phyloP scores from a whole-genome alignment of 2,329 filamentous ascomycete species.

The Alternaria brassicae region DNA sequence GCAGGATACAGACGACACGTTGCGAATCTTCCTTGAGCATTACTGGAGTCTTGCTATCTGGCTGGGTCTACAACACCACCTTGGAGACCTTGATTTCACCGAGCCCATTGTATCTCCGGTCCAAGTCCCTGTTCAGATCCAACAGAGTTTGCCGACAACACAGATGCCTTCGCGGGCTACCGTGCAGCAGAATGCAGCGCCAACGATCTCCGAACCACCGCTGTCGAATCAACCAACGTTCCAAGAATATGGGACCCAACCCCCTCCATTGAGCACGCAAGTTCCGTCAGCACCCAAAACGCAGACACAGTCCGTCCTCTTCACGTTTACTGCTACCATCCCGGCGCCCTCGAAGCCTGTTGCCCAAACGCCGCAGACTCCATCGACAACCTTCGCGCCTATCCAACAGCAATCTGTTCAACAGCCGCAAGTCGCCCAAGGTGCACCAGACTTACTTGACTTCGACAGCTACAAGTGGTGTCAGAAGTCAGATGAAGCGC shows the following conservation, averaged over 20 bases:
- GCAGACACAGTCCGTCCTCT: background rate
- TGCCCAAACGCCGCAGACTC: background rate
- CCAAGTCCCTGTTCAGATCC: background rate
- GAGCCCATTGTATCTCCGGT: background rate
- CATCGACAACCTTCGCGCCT: background rate
- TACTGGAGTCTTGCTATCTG: background rate
- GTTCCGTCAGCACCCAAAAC: background rate
- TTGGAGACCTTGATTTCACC: background rate
- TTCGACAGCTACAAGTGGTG: conserved; percentile 2
- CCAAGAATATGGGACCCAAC: background rate
- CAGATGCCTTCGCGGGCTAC: background rate
- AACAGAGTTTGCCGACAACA: background rate
- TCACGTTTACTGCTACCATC: background rate
- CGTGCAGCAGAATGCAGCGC: background rate
- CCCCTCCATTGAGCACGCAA: background rate
- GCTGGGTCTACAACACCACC: background rate
- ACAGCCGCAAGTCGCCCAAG: background rate
- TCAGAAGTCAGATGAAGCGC: background rate
- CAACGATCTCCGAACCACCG: background rate
- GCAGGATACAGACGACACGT: background rate
- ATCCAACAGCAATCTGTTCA: background rate
- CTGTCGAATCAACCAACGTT: background rate
- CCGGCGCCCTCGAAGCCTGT: background rate
- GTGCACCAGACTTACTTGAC: background rate
- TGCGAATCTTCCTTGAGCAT: background rate